phyloP scores from a whole-genome alignment of 805 yeast genomes.

The Hyphopichia homilentoma region DNA sequence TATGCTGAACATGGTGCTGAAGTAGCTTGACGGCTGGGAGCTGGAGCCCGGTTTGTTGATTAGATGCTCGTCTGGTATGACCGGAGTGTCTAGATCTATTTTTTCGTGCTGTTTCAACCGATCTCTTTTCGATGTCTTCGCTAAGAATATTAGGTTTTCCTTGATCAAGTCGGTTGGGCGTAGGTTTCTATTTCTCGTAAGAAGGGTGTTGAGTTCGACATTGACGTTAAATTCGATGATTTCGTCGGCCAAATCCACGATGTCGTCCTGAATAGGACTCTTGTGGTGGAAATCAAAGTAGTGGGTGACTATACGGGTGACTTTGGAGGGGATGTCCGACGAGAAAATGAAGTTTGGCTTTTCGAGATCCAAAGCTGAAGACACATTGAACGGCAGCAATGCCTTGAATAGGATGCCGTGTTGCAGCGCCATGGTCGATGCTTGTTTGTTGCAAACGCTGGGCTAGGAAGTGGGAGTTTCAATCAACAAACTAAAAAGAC shows the following conservation, averaged over 20 bases:
- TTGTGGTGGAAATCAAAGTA: conserved; percentile 1
- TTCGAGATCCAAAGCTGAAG: conserved; percentile 20
- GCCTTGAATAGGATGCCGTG: neutral
- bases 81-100: neutral
- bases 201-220: conserved; percentile 32
- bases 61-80: too few relatives aligned
- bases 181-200: conserved; percentile 24
- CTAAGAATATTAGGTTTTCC: conserved; percentile 31
- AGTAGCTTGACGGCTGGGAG: neutral
- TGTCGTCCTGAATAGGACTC: conserved; percentile 1
- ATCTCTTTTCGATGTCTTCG: conserved; percentile 12
- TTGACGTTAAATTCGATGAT: conserved; percentile 22
- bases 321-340: conserved; percentile 30
- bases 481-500: too few relatives aligned
- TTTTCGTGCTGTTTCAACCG: neutral
- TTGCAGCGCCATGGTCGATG: neutral
- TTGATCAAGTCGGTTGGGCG: conserved; percentile 31
- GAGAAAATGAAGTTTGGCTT: conserved; percentile 37
- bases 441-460: too few relatives aligned
- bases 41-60: neutral
- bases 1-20: conserved; percentile 1
- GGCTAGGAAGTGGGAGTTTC: too few relatives aligned
- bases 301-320: conserved; percentile 5
- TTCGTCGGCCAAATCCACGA: conserved; percentile 6
- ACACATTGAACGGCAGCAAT: conserved; percentile 1